Evolutionary conservation across 805 yeast genomes (phyloP).

Genomic region (Maudiozyma saulgeensis): DNA sequence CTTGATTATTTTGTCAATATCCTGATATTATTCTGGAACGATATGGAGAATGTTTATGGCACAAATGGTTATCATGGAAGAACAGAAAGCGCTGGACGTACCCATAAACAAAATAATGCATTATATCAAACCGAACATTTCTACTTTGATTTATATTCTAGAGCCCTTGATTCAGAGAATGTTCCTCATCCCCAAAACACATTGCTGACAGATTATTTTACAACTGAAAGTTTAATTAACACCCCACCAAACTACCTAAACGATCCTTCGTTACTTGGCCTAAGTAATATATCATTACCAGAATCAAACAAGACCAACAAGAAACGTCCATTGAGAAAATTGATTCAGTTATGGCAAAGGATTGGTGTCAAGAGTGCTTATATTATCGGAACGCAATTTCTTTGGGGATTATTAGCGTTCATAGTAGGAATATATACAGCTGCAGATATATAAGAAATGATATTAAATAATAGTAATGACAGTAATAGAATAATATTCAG

Average conservation of each 20-base stretch:
- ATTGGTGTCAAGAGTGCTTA: constrained; percentile 10
- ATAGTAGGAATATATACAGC: constrained; percentile 9
- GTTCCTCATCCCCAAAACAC: background rate
- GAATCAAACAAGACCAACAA: background rate
- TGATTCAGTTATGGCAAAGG: constrained; percentile 8
- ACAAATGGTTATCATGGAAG: background rate
- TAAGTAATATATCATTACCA: background rate
- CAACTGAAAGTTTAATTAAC: background rate
- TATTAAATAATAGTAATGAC: background rate
- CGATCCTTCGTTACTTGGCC: background rate
- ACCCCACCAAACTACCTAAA: background rate
- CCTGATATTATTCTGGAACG: constrained; percentile 20
- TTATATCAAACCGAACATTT: background rate
- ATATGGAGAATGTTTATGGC: constrained; percentile 7
- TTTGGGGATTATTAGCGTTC: constrained; percentile 16
- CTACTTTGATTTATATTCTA: background rate
- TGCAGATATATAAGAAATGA: background rate
- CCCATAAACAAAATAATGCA: background rate
- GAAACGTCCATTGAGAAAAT: background rate
- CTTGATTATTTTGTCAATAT: constrained; percentile 14
- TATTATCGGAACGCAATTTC: constrained; percentile 9
- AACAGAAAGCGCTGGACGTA: no score
- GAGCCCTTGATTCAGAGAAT: background rate
- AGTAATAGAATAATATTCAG: background rate
- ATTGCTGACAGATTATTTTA: background rate